Conservation (phyloP, 345 rosid genomes). For the Jatropha curcas region DNA sequence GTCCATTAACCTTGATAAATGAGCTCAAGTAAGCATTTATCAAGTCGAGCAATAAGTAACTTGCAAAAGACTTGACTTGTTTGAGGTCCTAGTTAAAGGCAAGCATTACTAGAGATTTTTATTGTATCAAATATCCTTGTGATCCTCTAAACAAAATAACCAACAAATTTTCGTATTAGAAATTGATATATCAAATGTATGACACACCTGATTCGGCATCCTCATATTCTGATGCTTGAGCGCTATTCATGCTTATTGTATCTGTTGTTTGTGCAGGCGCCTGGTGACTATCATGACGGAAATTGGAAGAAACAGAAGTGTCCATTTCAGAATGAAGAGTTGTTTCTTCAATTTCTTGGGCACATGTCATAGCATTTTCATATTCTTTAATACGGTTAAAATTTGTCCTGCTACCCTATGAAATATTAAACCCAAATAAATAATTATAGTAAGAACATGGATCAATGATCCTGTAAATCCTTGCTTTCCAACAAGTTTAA, state of each 20-base stretch:
- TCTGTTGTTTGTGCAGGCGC: constrained; percentile 59
- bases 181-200: constrained; percentile 9
- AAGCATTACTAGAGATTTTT: too few species aligned
- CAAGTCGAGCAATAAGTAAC: too few species aligned
- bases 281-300: constrained; percentile 42
- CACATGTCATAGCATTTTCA: constrained; percentile 42
- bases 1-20: too few species aligned
- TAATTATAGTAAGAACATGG: background rate
- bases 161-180: background rate
- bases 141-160: constrained; percentile 15
- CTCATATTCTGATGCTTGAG: constrained; percentile 69
- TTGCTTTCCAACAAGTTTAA: background rate
- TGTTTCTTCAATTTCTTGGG: constrained; percentile 50
- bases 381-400: constrained; percentile 49
- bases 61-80: too few species aligned
- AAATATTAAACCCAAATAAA: background rate
- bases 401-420: constrained; percentile 68
- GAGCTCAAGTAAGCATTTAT: too few species aligned
- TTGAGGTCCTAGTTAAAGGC: too few species aligned
- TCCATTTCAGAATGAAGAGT: constrained; percentile 47
- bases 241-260: constrained; percentile 58
- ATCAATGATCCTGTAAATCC: background rate
- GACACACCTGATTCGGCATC: constrained; percentile 84
- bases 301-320: constrained; percentile 56
- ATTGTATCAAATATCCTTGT: too few species aligned